phyloP scores from a whole-genome alignment of 352 stramenopile genomes.

The Phytopythium cucurbitacearum region DNA sequence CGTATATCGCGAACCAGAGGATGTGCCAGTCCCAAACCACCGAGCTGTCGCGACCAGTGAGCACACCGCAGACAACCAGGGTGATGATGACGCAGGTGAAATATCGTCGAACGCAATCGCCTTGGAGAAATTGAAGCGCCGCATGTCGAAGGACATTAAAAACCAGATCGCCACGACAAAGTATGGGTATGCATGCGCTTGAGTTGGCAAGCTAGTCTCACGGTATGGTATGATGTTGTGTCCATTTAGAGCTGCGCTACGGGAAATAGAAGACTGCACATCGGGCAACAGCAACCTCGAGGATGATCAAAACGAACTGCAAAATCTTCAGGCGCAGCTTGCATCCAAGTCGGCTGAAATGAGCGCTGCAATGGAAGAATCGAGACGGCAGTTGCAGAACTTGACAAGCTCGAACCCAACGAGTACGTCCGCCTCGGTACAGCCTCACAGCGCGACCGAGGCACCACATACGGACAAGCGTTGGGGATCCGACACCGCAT shows the following conservation, averaged over 20 bases:
- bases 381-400: conserved; percentile 12
- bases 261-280: conserved; percentile 30
- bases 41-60: neutral
- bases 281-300: conserved; percentile 13
- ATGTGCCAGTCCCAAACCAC: no score
- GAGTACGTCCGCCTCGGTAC: no score
- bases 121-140: conserved; percentile 30
- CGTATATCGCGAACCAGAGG: no score
- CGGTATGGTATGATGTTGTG: neutral
- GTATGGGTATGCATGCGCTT: conserved; percentile 15
- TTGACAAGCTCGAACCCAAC: neutral
- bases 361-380: conserved; percentile 16
- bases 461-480: no score
- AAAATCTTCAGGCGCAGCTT: conserved; percentile 12
- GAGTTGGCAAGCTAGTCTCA: neutral
- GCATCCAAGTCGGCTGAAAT: conserved; percentile 12
- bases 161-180: conserved; percentile 43
- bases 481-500: no score
- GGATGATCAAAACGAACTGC: conserved; percentile 27
- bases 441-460: no score
- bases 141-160: conserved; percentile 35
- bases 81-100: neutral
- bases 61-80: conserved; percentile 3
- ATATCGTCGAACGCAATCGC: conserved; percentile 25
- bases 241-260: conserved; percentile 21